phyloP scores from a whole-genome alignment of 495 filamentous ascomycete species.

The Neurospora africana region DNA sequence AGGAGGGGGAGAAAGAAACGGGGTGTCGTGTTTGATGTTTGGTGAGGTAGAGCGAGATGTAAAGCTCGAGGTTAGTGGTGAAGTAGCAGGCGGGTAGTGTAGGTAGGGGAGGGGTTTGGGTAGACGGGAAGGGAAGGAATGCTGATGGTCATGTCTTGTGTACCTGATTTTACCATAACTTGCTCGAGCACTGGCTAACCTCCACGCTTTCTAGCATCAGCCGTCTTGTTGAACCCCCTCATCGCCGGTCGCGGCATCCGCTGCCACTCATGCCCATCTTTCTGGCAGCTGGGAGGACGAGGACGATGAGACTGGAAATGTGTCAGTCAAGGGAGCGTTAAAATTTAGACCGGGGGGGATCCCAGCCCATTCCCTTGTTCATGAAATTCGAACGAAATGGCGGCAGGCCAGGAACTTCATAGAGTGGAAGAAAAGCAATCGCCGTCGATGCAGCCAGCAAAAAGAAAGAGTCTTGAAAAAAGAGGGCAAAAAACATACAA shows the following conservation, averaged over 20 bases:
- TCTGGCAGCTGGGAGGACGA: neutral
- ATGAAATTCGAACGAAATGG: neutral
- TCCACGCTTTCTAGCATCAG: neutral
- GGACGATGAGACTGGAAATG: neutral
- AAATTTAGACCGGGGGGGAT: neutral
- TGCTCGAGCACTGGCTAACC: neutral
- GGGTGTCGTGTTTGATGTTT: too few species aligned
- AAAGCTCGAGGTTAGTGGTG: too few species aligned
- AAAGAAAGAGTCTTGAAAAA: neutral
- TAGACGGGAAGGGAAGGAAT: too few species aligned
- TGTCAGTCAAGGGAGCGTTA: neutral
- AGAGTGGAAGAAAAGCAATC: too few species aligned
- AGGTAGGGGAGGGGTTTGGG: too few species aligned
- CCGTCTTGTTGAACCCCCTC: neutral
- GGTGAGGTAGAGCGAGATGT: too few species aligned
- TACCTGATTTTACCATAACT: too few species aligned
- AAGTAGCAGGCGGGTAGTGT: too few species aligned
- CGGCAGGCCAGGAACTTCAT: neutral
- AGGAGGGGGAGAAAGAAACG: too few species aligned
- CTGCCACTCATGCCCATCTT: neutral
- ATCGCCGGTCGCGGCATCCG: neutral
- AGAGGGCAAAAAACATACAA: too few species aligned
- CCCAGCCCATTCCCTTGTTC: neutral
- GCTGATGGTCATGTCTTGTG: too few species aligned
- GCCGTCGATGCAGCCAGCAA: too few species aligned